phyloP scores from a whole-genome alignment of 2,329 filamentous ascomycete genomes.

The Onygena corvina region DNA sequence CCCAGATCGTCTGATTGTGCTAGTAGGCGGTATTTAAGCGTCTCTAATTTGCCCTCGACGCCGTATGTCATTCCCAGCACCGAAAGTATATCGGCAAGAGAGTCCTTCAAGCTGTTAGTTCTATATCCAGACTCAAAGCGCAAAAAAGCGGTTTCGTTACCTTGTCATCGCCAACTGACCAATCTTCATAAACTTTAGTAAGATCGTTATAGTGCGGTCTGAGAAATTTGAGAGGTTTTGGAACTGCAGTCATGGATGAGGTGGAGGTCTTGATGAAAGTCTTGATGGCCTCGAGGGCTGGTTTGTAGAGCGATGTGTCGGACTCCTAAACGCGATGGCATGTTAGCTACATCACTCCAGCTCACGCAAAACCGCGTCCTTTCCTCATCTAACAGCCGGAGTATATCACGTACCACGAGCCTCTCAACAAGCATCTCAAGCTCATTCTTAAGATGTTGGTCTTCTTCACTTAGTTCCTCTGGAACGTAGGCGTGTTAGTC shows the following conservation, averaged over 20 bases:
- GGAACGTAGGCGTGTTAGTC: constrained; percentile 17
- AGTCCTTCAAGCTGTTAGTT: constrained; percentile 37
- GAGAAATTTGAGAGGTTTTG: constrained; percentile 95
- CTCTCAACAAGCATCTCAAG: constrained; percentile 96
- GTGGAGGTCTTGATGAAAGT: constrained; percentile 98
- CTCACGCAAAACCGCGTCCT: background rate
- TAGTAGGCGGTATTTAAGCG: constrained; percentile 85
- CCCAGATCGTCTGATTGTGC: constrained; percentile 84
- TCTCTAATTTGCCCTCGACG: constrained; percentile 90
- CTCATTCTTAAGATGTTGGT: constrained; percentile 95
- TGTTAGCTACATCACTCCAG: constrained; percentile 2
- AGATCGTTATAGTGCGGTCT: constrained; percentile 90
- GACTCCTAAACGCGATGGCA: constrained; percentile 52
- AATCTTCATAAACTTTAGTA: constrained; percentile 76
- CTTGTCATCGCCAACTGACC: constrained; percentile 75
- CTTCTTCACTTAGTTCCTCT: constrained; percentile 94
- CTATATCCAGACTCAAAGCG: background rate
- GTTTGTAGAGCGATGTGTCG: constrained; percentile 76
- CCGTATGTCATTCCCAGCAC: constrained; percentile 99
- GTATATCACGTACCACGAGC: constrained; percentile 52
- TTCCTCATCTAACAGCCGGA: background rate
- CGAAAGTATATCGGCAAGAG: constrained; percentile 87
- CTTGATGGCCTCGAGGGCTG: constrained; percentile 91
- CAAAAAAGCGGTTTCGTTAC: constrained; percentile 35
- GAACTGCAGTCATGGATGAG: constrained; percentile 97